Base-by-base conservation (phyloP, 164 flowering plant species). In the Vitis labrusca region DNA sequence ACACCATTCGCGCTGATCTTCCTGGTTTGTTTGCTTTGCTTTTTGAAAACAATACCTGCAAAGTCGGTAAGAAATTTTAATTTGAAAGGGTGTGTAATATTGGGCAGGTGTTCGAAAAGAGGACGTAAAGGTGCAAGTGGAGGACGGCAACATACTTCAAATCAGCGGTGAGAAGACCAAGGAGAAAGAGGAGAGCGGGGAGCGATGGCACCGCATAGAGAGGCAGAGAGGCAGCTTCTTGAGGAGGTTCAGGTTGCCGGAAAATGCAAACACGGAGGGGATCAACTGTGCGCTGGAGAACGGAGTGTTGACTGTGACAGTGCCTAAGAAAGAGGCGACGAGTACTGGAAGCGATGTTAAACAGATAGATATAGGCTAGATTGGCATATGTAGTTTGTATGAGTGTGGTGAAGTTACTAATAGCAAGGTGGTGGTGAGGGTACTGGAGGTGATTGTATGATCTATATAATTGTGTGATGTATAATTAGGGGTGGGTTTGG, bases 1-100 rank as follows among this genome's bases (percentile, higher is more conserved):
- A 81, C 70, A 65, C 72, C 63, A 68, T 78, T 67, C 73, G 57
- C 48, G 78, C 64, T 54, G 82, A 78, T 62, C 70, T 81, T 50
- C 84, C 84, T n/a, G 78, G 81, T 81, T 30, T 5, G 59, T 37
- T 37, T 6, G 44, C 44, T 37, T 37, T 37, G 5, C 44, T 37
- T 37, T 37, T 6, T 6, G 6, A 7, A 37, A 37, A 37, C 44
- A 37, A 37, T 37, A 37, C 27, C 27, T 23, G 27, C 27, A 23
- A 23, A 37, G 7, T 37, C 7, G 7, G 44, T 37, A 3, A 37
- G 44, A 37, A 37, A 6, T 37, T 37, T 6, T 37, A 0, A 6
- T 37, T 37, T 37, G 44, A 37, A 37, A 37, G 5, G 5, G 5
- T 37, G 44, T 37, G 6, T 3, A 37, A 37, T 6, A 37, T 6